Evolutionary conservation across 1,284 basidiomycete genomes (phyloP).

Genomic region (Singerocomus rubriflavus): DNA sequence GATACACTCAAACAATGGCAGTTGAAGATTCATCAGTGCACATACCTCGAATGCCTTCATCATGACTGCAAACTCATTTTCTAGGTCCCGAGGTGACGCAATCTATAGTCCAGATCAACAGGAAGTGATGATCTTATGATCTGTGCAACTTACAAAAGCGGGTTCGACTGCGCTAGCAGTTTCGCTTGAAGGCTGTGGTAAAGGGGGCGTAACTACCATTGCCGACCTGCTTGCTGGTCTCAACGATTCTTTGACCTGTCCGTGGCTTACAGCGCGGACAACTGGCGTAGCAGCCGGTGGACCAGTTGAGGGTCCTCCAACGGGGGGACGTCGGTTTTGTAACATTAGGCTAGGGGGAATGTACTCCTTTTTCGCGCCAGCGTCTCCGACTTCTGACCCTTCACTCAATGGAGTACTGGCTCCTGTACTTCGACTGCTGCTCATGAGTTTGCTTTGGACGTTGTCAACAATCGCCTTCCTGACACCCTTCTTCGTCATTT

Average conservation of each 20-base stretch:
- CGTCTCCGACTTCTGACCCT: constrained; percentile 60
- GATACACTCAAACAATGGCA: constrained; percentile 6
- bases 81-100: constrained; percentile 81
- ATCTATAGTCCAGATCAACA: constrained; percentile 48
- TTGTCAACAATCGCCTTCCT: constrained; percentile 82
- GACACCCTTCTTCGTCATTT: constrained; percentile 80
- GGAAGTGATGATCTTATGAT: neutral
- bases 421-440: constrained; percentile 34
- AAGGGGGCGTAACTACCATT: constrained; percentile 41
- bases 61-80: constrained; percentile 81
- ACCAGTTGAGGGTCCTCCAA: constrained; percentile 23
- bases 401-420: constrained; percentile 48
- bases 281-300: constrained; percentile 32
- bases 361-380: constrained; percentile 49
- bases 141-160: constrained; percentile 60
- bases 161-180: constrained; percentile 48
- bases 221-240: constrained; percentile 58
- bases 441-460: constrained; percentile 61
- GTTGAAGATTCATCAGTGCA: neutral
- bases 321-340: constrained; percentile 48
- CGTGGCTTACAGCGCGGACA: constrained; percentile 48
- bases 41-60: constrained; percentile 74
- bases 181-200: constrained; percentile 38
- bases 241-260: constrained; percentile 44
- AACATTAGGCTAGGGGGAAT: constrained; percentile 71